phyloP scores from a whole-genome alignment of 495 filamentous ascomycete species.

The Lasiosphaeriaceae sp. region DNA sequence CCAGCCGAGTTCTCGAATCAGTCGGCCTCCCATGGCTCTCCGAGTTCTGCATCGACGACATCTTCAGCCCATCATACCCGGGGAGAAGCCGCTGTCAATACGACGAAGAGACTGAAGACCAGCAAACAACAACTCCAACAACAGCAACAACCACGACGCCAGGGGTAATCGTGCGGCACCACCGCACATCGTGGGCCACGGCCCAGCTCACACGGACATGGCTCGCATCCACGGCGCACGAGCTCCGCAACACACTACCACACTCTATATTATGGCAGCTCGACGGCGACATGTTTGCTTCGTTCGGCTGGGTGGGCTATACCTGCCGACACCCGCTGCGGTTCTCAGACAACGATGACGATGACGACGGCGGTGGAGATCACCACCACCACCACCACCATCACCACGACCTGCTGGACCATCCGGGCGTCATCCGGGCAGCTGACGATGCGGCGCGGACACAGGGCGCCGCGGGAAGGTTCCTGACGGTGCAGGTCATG shows the following conservation, averaged over 20 bases:
- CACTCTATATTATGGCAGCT: constrained; percentile 30
- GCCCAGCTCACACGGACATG: constrained; percentile 15
- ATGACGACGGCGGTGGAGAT: too few relatives aligned
- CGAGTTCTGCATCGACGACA: constrained; percentile 34
- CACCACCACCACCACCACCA: too few relatives aligned
- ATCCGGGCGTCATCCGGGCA: constrained; percentile 23
- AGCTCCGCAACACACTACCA: constrained; percentile 20
- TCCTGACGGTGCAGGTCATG: constrained; percentile 29
- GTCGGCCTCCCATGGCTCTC: constrained; percentile 34
- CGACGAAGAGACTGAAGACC: background rate
- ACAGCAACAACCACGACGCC: constrained; percentile 5
- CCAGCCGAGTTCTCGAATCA: constrained; percentile 30
- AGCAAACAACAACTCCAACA: background rate
- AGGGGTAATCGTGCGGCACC: constrained; percentile 25
- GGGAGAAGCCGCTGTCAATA: constrained; percentile 13
- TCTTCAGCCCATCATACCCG: constrained; percentile 29
- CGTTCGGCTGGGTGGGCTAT: constrained; percentile 35
- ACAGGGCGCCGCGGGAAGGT: constrained; percentile 7
- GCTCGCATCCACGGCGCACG: constrained; percentile 14
- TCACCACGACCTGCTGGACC: too few relatives aligned
- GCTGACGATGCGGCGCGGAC: constrained; percentile 20
- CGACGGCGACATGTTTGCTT: constrained; percentile 27
- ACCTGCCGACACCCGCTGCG: constrained; percentile 31
- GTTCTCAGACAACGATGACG: background rate
- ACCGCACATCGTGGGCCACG: constrained; percentile 22